These are phyloP conservation scores for Aegle marmelos DNA, from an alignment of 345 rosid genomes.

Conservation along the genomic window DNA sequence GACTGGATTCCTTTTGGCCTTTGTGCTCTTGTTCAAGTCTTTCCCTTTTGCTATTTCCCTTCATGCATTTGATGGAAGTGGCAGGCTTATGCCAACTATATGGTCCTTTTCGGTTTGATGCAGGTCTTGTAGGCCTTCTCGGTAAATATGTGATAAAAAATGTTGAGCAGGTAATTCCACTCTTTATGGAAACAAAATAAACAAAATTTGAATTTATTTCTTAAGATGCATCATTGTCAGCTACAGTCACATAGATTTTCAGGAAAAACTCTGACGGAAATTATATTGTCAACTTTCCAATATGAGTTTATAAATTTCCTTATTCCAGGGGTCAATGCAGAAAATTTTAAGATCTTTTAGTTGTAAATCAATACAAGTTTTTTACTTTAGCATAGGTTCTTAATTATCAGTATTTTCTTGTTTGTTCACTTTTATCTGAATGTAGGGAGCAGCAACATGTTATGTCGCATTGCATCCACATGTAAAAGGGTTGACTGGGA, in stretches of 20 bases:
- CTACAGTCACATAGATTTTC: neutral
- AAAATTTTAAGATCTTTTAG: neutral
- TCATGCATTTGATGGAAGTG: neutral
- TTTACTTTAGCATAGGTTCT: neutral
- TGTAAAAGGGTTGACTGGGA: conserved; percentile 55
- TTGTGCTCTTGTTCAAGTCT: neutral
- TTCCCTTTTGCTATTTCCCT: neutral
- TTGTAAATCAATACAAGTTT: neutral
- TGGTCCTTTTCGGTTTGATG: conserved; percentile 16
- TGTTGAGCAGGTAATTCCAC: conserved; percentile 54
- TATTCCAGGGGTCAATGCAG: neutral
- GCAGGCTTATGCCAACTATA: neutral
- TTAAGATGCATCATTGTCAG: neutral
- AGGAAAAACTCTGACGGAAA: neutral
- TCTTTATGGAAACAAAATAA: neutral
- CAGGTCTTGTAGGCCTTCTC: conserved; percentile 43
- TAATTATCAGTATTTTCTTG: neutral
- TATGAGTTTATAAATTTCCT: neutral
- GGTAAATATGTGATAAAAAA: conserved; percentile 54
- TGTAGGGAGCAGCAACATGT: conserved; percentile 64
- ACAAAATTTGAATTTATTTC: neutral
- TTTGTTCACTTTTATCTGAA: neutral
- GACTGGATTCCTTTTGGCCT: neutral
- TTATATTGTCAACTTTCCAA: neutral
- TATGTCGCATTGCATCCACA: conserved; percentile 74